Percentiles rank a stretch among this genome's conserved stretches.
Evolutionary conservation across 1,139 yeast genomes (phyloP).

Genomic region (Taphrina populina): DNA sequence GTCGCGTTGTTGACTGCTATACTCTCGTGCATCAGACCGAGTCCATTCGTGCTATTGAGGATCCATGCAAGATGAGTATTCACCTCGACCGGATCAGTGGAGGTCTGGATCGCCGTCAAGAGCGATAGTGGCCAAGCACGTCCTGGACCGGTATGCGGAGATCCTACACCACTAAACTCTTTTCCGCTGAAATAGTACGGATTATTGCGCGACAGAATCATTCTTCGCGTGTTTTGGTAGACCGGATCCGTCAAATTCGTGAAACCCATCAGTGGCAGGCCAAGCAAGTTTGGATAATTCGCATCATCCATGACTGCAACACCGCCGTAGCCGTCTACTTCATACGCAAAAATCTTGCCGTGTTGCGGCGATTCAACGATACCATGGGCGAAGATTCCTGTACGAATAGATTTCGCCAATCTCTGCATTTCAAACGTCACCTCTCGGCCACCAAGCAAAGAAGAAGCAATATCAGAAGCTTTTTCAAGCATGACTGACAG

Average conservation of each 20-base stretch:
- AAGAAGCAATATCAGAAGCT: conserved; percentile 27
- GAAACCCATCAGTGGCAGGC: conserved; percentile 80
- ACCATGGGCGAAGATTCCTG: conserved; percentile 65
- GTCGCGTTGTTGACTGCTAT: conserved; percentile 60
- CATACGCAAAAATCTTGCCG: conserved; percentile 83
- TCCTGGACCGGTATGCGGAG: conserved; percentile 80
- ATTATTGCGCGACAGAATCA: conserved; percentile 67
- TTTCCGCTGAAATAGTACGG: conserved; percentile 78
- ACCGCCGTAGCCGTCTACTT: conserved; percentile 85
- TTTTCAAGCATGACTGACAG: conserved; percentile 60
- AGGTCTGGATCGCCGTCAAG: conserved; percentile 68
- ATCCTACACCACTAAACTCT: conserved; percentile 74
- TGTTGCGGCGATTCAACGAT: conserved; percentile 62
- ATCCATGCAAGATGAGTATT: conserved; percentile 52
- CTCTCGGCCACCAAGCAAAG: conserved; percentile 1
- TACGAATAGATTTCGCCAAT: conserved; percentile 51
- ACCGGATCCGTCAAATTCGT: conserved; percentile 54
- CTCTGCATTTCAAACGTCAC: conserved; percentile 41
- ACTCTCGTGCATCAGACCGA: conserved; percentile 84
- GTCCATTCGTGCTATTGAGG: conserved; percentile 62
- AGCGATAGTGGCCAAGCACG: conserved; percentile 92
- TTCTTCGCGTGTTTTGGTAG: conserved; percentile 73
- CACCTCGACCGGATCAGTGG: conserved; percentile 70
- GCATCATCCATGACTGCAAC: conserved; percentile 82
- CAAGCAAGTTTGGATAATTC: conserved; percentile 75